Evolutionary conservation across 2,329 filamentous ascomycete genomes (phyloP), one percentile per base, ranked within the genome.

Genomic region (Botrytis deweyae): DNA sequence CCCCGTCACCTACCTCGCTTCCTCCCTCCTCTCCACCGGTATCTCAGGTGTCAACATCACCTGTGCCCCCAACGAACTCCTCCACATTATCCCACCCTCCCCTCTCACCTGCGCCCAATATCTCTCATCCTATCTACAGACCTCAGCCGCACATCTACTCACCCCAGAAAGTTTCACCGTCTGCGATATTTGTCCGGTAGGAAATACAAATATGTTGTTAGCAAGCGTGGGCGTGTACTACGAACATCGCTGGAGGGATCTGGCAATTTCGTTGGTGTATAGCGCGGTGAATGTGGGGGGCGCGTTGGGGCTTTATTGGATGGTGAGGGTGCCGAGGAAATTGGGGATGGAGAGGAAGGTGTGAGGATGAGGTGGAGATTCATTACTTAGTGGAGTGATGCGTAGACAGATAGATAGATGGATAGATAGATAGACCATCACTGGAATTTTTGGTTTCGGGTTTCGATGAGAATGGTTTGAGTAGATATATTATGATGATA

Each of bases 1-100:
- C 90, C 1, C 93, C 93, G 0, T 92, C 97, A 94, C 92, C 0
- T 97, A 97, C 81, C 83, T 95, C 33, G 88, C 95, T 33, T 87
- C 87, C 6, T 92, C 91, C 38, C 89, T 97, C 84, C 82, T 95
- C 0, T 86, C 89, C 0, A 88, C 88, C 0, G 92, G 88, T 7
- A 84, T 97, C 5, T 91, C 91, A 65, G 90, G 91, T 78, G 88
- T 88, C 0, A 68, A 83, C 0, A 89, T 95, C 42, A 77, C 81
- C 0, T 97, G 93, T 81, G 88, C 92, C 1, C 76, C 80, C 12
- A 92, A 91, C 79, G 93, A 97, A 81, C 85, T 88, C 73, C 84
- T 93, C 46, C 80, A 82, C 20, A 90, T 97, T 78, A 81, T 87
- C 14, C 89, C 93, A 0, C 85, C 88, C 0, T 44, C 63, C 25